phyloP scores from a whole-genome alignment of 164 flowering plant genomes.

The Aristolochia fimbriata region DNA sequence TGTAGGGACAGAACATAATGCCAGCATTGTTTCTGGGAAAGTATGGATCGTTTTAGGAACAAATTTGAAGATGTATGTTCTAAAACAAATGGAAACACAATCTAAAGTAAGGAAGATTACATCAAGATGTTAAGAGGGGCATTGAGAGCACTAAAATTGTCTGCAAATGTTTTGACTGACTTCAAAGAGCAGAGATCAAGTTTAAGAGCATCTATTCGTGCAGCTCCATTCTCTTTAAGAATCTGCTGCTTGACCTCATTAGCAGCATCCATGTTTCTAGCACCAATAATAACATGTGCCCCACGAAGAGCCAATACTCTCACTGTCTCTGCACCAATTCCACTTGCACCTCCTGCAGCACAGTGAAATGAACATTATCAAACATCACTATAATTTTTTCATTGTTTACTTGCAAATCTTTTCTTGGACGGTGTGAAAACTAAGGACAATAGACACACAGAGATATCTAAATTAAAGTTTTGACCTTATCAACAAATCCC shows the following conservation, averaged over 20 bases:
- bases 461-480: neutral
- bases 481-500: too few relatives aligned
- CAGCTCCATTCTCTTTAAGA: slow-evolving; percentile 35
- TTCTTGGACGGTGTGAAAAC: too few relatives aligned
- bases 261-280: slow-evolving; percentile 77
- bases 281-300: slow-evolving; percentile 76
- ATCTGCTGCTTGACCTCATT: slow-evolving; percentile 53
- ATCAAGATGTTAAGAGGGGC: slow-evolving; percentile 84
- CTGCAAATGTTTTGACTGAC: slow-evolving; percentile 54
- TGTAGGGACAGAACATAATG: slow-evolving; percentile 87
- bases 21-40: slow-evolving; percentile 87
- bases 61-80: neutral
- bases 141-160: slow-evolving; percentile 47
- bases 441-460: neutral
- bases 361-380: neutral
- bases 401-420: neutral
- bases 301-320: slow-evolving; percentile 73
- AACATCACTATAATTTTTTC: too few relatives aligned
- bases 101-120: slow-evolving; percentile 23
- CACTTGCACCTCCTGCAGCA: slow-evolving; percentile 80
- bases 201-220: slow-evolving; percentile 48
- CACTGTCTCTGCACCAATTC: slow-evolving; percentile 88
- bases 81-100: neutral
- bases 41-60: neutral
- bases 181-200: slow-evolving; percentile 76